A percentile compares a stretch with the other conserved stretches of the same genome.
Conservation (phyloP, 768 basidiomycete species). For the Termitomyces titanicus region DNA sequence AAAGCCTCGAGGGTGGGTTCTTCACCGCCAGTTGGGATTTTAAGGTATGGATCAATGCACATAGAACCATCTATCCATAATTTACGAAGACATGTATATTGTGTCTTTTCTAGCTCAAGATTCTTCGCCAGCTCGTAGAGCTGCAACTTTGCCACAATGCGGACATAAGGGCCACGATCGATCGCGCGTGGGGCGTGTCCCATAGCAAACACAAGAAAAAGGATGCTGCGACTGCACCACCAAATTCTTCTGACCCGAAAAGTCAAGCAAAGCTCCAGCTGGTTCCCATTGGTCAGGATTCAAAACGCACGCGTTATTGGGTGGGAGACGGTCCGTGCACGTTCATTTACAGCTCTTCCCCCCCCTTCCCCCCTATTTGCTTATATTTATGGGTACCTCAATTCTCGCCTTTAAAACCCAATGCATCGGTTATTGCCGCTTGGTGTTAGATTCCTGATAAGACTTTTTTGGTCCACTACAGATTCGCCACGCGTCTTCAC, state of each 20-base stretch:
- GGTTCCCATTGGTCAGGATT: slow-evolving; percentile 75
- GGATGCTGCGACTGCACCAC: slow-evolving; percentile 51
- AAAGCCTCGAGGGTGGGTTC: slow-evolving; percentile 63
- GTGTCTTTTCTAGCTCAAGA: slow-evolving; percentile 55
- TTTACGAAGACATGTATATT: slow-evolving; percentile 12
- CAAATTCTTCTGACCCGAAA: slow-evolving; percentile 56
- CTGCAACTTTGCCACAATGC: slow-evolving; percentile 69
- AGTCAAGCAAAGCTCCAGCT: slow-evolving; percentile 65
- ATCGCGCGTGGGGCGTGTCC: slow-evolving; percentile 83
- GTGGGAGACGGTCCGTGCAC: slow-evolving; percentile 81
- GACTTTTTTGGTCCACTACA: slow-evolving; percentile 29
- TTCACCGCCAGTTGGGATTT: slow-evolving; percentile 79
- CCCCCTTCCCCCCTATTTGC: slow-evolving; percentile 51
- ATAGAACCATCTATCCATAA: neutral
- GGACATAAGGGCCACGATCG: slow-evolving; percentile 68
- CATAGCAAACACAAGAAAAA: slow-evolving; percentile 86
- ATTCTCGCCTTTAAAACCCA: slow-evolving; percentile 40
- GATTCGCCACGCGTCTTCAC: slow-evolving; percentile 83
- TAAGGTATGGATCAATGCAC: slow-evolving; percentile 51
- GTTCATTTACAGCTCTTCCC: slow-evolving; percentile 24
- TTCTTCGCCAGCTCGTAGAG: slow-evolving; percentile 83
- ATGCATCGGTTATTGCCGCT: slow-evolving; percentile 34
- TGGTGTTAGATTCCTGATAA: slow-evolving; percentile 26
- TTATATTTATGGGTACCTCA: slow-evolving; percentile 60
- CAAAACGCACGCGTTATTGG: slow-evolving; percentile 78